Evolutionary conservation across 2,329 filamentous ascomycete species (phyloP).

Genomic region (Colletotrichum destructivum): DNA sequence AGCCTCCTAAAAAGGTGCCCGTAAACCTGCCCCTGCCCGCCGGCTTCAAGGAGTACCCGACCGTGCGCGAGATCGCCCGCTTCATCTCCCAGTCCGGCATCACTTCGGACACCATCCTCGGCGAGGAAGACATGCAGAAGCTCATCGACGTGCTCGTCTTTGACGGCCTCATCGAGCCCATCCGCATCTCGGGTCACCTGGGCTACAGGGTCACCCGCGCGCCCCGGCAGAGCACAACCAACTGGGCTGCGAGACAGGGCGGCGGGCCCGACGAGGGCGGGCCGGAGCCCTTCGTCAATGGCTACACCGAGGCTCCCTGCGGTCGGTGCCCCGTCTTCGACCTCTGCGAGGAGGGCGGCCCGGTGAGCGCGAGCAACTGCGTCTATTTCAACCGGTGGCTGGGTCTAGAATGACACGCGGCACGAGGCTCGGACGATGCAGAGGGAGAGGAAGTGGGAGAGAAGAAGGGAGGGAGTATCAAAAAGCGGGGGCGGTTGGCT

Average conservation of each 20-base stretch:
- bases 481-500: neutral
- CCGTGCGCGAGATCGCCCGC: constrained; percentile 81
- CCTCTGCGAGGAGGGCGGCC: constrained; percentile 90
- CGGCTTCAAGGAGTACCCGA: constrained; percentile 85
- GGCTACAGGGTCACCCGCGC: constrained; percentile 69
- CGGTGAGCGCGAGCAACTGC: constrained; percentile 90
- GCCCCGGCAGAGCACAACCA: constrained; percentile 60
- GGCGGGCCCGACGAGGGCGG: constrained; percentile 54
- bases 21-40: constrained; percentile 70
- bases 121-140: constrained; percentile 84
- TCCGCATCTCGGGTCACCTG: constrained; percentile 64
- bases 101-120: constrained; percentile 79
- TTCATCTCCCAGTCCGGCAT: constrained; percentile 79
- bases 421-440: no score
- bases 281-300: constrained; percentile 71
- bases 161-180: constrained; percentile 85
- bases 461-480: neutral
- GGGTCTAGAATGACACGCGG: constrained; percentile 47
- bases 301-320: constrained; percentile 90
- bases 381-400: constrained; percentile 94
- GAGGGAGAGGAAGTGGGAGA: neutral
- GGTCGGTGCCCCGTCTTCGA: constrained; percentile 94
- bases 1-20: constrained; percentile 52
- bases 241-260: constrained; percentile 56
- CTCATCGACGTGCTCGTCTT: constrained; percentile 90